Evolutionary conservation across 805 yeast genomes (phyloP).

Genomic region (Cyberlindnera samutprakarnensis): DNA sequence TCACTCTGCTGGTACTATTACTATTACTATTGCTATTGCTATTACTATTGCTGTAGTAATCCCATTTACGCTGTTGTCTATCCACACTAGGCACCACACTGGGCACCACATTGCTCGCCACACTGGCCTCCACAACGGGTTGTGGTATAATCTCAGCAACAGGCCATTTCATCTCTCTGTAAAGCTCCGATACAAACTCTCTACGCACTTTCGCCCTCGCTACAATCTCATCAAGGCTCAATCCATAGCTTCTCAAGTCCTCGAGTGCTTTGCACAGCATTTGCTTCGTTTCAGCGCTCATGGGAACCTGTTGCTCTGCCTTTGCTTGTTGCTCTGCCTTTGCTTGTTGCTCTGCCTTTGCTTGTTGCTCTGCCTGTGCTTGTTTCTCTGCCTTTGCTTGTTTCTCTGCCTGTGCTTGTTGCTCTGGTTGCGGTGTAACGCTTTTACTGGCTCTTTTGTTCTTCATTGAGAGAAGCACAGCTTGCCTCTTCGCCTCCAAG

Average conservation of each 20-base stretch:
- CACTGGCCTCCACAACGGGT: background rate
- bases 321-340: constrained; percentile 2
- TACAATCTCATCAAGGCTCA: constrained; percentile 15
- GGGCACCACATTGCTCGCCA: background rate
- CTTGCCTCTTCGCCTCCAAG: constrained; percentile 17
- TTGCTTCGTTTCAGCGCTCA: constrained; percentile 1
- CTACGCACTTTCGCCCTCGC: constrained; percentile 12
- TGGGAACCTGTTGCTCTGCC: background rate
- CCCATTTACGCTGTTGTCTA: background rate
- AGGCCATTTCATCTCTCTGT: constrained; percentile 14
- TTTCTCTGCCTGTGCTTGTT: background rate
- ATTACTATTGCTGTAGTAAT: background rate
- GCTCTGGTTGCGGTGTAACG: too few species aligned
- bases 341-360: background rate
- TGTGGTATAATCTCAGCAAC: constrained; percentile 5
- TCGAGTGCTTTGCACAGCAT: constrained; percentile 4
- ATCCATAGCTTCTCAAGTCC: constrained; percentile 21
- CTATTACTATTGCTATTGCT: background rate
- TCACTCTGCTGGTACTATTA: constrained; percentile 8
- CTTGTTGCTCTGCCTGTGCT: constrained; percentile 1
- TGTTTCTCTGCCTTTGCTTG: too few species aligned
- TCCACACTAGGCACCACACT: background rate
- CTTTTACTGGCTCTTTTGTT: constrained; percentile 7
- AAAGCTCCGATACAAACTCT: constrained; percentile 14
- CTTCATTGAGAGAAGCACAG: constrained; percentile 19